Evolutionary conservation across 192 early-diverging fungal species (phyloP).

Genomic region (Coemansia sp.): DNA sequence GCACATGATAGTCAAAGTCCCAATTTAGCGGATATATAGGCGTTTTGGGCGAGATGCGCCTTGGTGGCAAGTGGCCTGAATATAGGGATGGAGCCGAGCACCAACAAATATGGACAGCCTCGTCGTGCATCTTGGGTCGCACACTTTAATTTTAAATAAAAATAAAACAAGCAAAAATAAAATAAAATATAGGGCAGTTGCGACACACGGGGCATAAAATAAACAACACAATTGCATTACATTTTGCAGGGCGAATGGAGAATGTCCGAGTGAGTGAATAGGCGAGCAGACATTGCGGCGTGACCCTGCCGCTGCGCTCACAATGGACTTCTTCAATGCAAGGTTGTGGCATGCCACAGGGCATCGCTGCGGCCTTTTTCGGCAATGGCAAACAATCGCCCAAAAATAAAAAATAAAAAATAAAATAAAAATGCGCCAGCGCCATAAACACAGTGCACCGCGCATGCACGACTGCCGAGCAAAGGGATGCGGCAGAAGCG

Average conservation of each 20-base stretch:
- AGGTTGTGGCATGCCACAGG: constrained; percentile 17
- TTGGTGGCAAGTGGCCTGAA: background rate
- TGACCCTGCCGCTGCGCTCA: constrained; percentile 1
- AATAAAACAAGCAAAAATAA: background rate
- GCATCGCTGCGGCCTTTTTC: constrained; percentile 8
- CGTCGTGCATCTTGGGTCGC: background rate
- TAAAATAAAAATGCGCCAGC: background rate
- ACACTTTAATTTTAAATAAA: constrained; percentile 6
- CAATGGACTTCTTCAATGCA: constrained; percentile 14
- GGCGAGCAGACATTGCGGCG: constrained; percentile 4
- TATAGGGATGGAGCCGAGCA: background rate
- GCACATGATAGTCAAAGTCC: background rate
- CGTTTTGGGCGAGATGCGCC: background rate
- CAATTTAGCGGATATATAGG: constrained; percentile 7
- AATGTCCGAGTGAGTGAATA: background rate
- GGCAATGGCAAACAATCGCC: constrained; percentile 8
- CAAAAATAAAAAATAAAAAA: background rate
- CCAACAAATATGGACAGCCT: background rate
- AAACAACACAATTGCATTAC: constrained; percentile 3
- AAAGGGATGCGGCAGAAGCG: background rate
- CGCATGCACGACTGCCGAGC: background rate
- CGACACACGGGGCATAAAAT: background rate
- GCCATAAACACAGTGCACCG: background rate
- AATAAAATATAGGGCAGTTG: background rate
- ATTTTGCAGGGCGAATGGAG: constrained; percentile 6